Evolutionary conservation across 2,329 filamentous ascomycete genomes (phyloP), one percentile per base, ranked within the genome.

Genomic region (Fusarium nematophilum): DNA sequence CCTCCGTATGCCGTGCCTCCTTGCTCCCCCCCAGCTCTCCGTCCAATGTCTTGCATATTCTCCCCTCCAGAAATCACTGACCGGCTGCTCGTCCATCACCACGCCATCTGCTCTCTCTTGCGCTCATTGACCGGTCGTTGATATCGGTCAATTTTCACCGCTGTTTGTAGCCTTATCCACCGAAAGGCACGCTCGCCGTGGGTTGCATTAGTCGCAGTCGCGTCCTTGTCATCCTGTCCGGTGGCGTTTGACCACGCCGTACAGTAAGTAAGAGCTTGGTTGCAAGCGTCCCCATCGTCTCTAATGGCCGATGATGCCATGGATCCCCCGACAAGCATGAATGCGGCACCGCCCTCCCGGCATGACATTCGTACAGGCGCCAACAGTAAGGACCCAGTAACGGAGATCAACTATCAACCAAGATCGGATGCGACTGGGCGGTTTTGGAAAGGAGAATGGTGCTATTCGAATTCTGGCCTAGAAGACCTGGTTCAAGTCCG

Each of bases 141-240:
- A 61, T 64, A 44, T 43, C 46, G 9, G 39, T 38, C 25, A 44
- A 13, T 47, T 56, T 68, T 65, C 65, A 68, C 66, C 66, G 66
- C 66, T 49, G 61, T 68, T 68, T 68, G 58, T 58, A 44, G 31
- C 31, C 61, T 50, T 30, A 36, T 52, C 34, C 31, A 18, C 29
- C 21, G n/a, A 50, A 33, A 57, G 42, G 21, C 29, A 50, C 40
- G 40, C 40, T 59, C 57, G 31, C 30, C 36, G 33, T 33, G 56
- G 54, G 65, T 64, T 68, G 63, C 66, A 67, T 65, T 68, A 68
- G 61, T 42, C 40, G 59, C 40, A 51, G 31, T 45, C 43, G 57
- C 39, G 44, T 62, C 49, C 57, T 50, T 36, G 57, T 48, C 54
- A 61, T 48, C 39, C 53, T 62, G 37, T 33, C 40, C 38, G 37